phyloP scores from a whole-genome alignment of 176 grass and related monocot genomes.

The Stipa capillata region DNA sequence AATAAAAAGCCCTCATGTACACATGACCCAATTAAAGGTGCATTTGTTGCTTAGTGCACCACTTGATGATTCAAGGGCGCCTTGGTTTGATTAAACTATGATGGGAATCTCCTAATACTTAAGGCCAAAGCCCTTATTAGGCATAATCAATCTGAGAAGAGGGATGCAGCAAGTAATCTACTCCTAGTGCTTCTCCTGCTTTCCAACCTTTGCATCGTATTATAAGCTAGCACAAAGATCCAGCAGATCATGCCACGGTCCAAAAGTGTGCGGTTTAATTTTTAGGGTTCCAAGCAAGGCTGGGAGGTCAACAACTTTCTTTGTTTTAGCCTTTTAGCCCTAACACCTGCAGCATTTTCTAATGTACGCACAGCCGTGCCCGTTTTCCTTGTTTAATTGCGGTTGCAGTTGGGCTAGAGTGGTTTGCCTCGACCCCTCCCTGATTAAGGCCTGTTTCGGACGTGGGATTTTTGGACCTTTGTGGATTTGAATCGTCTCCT shows the following conservation, averaged over 20 bases:
- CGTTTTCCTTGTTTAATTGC: background rate
- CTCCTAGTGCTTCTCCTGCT: conserved; percentile 20
- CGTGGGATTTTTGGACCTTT: background rate
- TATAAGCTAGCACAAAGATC: conserved; percentile 23
- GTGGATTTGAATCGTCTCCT: background rate
- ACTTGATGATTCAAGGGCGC: conserved; percentile 32
- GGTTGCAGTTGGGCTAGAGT: no score
- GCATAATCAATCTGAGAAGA: conserved; percentile 10
- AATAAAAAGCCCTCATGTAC: conserved; percentile 28
- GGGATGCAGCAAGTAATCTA: conserved; percentile 3
- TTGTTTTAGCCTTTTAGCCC: background rate
- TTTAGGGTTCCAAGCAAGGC: conserved; percentile 12
- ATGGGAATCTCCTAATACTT: conserved; percentile 45
- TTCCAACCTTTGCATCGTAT: conserved; percentile 15
- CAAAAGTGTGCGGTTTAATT: background rate
- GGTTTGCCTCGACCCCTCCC: background rate
- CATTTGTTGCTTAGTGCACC: conserved; percentile 43
- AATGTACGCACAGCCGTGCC: background rate
- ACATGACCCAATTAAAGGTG: conserved; percentile 20
- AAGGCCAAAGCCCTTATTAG: conserved; percentile 14
- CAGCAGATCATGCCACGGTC: conserved; percentile 20
- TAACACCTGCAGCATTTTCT: background rate
- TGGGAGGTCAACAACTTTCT: conserved; percentile 33
- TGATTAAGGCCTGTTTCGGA: background rate
- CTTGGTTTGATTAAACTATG: conserved; percentile 45